Evolutionary conservation across 345 rosid genomes (phyloP).

Genomic region (Physaria fendleri): DNA sequence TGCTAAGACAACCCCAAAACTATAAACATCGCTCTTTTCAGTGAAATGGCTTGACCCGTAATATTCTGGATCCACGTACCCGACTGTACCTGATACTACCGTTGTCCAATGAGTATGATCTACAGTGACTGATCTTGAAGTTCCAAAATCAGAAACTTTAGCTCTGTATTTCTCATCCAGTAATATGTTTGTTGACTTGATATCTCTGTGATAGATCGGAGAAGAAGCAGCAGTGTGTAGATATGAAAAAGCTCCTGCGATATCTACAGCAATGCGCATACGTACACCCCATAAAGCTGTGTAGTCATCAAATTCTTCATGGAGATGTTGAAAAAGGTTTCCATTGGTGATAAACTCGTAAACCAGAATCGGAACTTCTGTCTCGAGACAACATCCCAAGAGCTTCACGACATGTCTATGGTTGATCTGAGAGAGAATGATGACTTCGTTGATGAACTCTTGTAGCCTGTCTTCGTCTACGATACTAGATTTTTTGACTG

Average conservation of each 20-base stretch:
- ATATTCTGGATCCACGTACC: constrained; percentile 26
- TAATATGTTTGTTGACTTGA: neutral
- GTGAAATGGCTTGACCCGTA: constrained; percentile 24
- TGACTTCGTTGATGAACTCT: neutral
- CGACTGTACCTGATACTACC: neutral
- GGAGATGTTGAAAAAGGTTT: neutral
- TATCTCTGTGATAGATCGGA: neutral
- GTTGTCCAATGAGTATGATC: neutral
- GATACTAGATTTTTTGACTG: neutral
- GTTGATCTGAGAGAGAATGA: neutral
- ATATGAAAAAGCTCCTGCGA: too few species aligned
- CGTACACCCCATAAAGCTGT: too few species aligned
- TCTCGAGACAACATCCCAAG: neutral
- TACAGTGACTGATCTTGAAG: too few species aligned
- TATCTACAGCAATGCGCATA: too few species aligned
- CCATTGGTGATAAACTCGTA: neutral
- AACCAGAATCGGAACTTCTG: neutral
- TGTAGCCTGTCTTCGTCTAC: neutral
- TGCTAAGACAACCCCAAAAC: constrained; percentile 60
- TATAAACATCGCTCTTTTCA: constrained; percentile 56
- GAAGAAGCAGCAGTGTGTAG: too few species aligned
- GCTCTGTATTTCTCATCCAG: too few species aligned
- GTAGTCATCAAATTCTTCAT: too few species aligned
- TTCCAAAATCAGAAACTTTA: too few species aligned
- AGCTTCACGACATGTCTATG: neutral